Evolutionary conservation across 208 protist genomes (phyloP).

Genomic region (Ichthyophonus hoferi): DNA sequence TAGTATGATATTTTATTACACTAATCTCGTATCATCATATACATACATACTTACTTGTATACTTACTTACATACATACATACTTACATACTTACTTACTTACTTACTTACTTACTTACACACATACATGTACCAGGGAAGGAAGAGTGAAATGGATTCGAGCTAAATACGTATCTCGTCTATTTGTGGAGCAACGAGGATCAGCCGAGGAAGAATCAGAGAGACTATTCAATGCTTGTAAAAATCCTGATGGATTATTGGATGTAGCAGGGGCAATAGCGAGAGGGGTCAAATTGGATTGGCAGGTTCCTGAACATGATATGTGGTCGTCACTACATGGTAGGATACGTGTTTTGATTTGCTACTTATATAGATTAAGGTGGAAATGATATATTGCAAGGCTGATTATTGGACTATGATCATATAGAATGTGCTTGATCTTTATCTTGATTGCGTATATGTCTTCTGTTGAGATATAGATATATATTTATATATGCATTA

Average conservation of each 20-base stretch:
- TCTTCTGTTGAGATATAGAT: too few relatives aligned
- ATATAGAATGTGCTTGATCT: too few relatives aligned
- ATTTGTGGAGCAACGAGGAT: not conserved
- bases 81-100: not conserved
- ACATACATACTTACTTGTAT: not conserved
- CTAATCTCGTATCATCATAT: too few relatives aligned
- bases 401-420: too few relatives aligned
- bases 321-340: not conserved
- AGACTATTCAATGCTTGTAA: not conserved
- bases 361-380: too few relatives aligned
- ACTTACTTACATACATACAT: not conserved
- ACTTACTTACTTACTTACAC: not conserved
- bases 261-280: not conserved
- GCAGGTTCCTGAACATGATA: not conserved
- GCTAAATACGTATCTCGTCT: not conserved
- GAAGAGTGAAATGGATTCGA: constrained; percentile 13
- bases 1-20: too few relatives aligned
- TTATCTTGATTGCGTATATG: too few relatives aligned
- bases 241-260: not conserved
- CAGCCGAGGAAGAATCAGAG: not conserved
- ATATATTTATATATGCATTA: too few relatives aligned
- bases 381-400: too few relatives aligned
- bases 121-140: not conserved
- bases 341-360: too few relatives aligned
- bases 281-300: not conserved